phyloP scores from a whole-genome alignment of 768 basidiomycete species.

The Brasilioporus rufonigricans region DNA sequence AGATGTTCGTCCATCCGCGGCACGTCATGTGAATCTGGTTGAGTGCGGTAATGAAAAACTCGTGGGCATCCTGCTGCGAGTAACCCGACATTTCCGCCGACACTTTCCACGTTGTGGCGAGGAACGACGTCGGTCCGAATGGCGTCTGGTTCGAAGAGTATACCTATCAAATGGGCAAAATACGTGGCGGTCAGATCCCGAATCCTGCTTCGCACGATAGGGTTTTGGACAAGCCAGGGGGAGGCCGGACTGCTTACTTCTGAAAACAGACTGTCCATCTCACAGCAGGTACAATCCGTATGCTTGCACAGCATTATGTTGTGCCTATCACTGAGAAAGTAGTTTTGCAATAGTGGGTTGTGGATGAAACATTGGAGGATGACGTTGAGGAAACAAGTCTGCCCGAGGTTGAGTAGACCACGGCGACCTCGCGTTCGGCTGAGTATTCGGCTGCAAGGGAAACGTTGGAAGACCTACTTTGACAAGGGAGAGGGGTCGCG shows the following conservation, averaged over 20 bases:
- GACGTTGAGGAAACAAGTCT: constrained; percentile 93
- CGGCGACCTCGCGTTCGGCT: constrained; percentile 55
- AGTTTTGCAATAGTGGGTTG: constrained; percentile 86
- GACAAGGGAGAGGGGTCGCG: constrained; percentile 59
- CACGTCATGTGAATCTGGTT: constrained; percentile 86
- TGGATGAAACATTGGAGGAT: constrained; percentile 86
- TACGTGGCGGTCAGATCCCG: not conserved
- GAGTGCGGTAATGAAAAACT: constrained; percentile 78
- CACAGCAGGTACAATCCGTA: constrained; percentile 83
- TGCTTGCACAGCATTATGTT: constrained; percentile 67
- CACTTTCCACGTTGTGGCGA: constrained; percentile 78
- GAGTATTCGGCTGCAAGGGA: not conserved
- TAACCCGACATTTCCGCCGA: constrained; percentile 85
- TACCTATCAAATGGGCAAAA: constrained; percentile 36
- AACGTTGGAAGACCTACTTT: constrained; percentile 44
- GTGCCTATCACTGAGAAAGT: constrained; percentile 90
- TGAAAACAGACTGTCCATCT: constrained; percentile 84
- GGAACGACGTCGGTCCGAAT: constrained; percentile 79
- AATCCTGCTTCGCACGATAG: not conserved
- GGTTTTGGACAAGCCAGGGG: not conserved
- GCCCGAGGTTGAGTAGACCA: constrained; percentile 83
- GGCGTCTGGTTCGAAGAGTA: constrained; percentile 58
- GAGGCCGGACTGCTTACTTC: constrained; percentile 44
- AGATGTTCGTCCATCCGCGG: constrained; percentile 68
- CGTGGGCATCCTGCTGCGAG: constrained; percentile 93